A percentile compares a stretch with the other conserved stretches of the same genome.
Evolutionary conservation across 2,329 filamentous ascomycete genomes (phyloP).

Genomic region (Fusarium sp.): DNA sequence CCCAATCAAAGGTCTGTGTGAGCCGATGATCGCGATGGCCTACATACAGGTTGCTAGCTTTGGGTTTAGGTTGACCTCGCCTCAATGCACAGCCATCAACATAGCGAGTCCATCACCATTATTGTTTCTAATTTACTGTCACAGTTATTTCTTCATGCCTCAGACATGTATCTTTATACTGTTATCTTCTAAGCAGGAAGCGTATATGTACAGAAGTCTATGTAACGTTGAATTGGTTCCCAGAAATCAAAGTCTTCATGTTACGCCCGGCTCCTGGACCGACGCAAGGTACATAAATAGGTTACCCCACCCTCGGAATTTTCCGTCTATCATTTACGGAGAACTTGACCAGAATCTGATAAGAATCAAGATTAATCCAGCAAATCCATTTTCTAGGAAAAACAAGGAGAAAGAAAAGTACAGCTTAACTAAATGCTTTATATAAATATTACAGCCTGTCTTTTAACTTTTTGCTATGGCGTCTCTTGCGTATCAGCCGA

Average conservation of each 20-base stretch:
- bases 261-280: neutral
- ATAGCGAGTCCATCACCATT: neutral
- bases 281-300: neutral
- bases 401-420: too few relatives aligned
- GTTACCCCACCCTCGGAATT: neutral
- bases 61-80: neutral
- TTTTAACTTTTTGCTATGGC: neutral
- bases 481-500: neutral
- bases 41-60: neutral
- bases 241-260: neutral
- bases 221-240: neutral
- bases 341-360: neutral
- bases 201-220: too few relatives aligned
- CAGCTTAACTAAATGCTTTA: too few relatives aligned
- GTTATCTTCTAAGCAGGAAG: too few relatives aligned
- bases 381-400: neutral
- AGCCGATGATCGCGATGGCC: neutral
- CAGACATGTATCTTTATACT: too few relatives aligned
- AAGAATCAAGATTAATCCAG: too few relatives aligned
- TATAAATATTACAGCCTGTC: neutral
- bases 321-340: neutral
- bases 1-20: neutral
- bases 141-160: too few relatives aligned
- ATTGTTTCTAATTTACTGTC: fast-evolving
- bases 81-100: neutral